Evolutionary conservation across 805 yeast genomes (phyloP).

Genomic region (Starmerella roubikii): DNA sequence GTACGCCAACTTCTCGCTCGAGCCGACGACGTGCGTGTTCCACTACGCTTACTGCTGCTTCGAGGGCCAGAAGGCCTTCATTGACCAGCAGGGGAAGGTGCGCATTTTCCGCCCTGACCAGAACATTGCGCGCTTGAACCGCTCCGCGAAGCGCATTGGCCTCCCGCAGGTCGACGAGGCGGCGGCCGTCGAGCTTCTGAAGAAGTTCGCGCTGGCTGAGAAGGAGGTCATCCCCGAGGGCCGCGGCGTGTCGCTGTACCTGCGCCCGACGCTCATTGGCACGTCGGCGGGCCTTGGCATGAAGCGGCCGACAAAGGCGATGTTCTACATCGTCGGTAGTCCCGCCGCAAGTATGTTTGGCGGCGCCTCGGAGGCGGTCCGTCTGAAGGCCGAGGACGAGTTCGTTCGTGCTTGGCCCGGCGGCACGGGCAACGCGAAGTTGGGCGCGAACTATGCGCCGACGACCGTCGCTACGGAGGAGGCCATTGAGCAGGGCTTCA

Average conservation of each 20-base stretch:
- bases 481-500: slow-evolving; percentile 85
- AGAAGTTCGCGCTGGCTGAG: slow-evolving; percentile 62
- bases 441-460: slow-evolving; percentile 97
- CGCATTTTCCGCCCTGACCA: slow-evolving; percentile 83
- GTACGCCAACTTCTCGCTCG: slow-evolving; percentile 58
- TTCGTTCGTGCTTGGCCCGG: slow-evolving; percentile 99
- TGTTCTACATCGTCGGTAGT: slow-evolving; percentile 74
- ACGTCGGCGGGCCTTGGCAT: slow-evolving; percentile 83
- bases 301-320: slow-evolving; percentile 64
- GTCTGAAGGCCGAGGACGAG: slow-evolving; percentile 85
- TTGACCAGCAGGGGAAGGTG: slow-evolving; percentile 40
- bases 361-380: slow-evolving; percentile 82
- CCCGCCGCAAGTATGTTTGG: slow-evolving; percentile 90
- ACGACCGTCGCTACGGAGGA: slow-evolving; percentile 78
- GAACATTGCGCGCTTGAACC: slow-evolving; percentile 85
- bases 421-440: slow-evolving; percentile 90
- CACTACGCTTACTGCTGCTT: slow-evolving; percentile 92
- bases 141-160: slow-evolving; percentile 78
- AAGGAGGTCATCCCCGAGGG: slow-evolving; percentile 68
- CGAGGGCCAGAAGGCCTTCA: slow-evolving; percentile 93
- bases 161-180: slow-evolving; percentile 75
- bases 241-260: slow-evolving; percentile 78
- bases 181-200: slow-evolving; percentile 61
- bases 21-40: slow-evolving; percentile 84
- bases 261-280: slow-evolving; percentile 93